Evolutionary conservation across 176 grass and related monocot genomes (phyloP).

Genomic region (Oryza officinalis): DNA sequence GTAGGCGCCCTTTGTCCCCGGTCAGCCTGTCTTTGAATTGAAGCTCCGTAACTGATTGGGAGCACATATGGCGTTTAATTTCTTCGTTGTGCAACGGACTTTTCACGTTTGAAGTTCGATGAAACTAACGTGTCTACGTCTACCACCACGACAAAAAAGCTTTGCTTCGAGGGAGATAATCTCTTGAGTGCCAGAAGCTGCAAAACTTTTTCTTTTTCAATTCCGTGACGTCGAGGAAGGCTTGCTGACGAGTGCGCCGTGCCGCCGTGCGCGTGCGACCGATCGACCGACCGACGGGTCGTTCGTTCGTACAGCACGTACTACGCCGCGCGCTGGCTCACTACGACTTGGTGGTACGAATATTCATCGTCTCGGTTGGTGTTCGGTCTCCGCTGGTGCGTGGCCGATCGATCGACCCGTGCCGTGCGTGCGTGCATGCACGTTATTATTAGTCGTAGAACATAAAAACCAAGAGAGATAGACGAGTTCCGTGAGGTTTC

Average conservation of each 20-base stretch:
- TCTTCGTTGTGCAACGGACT: neutral
- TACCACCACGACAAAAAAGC: neutral
- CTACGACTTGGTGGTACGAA: neutral
- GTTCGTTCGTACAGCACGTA: neutral
- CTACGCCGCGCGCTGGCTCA: neutral
- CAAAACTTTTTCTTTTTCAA: neutral
- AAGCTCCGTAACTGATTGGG: neutral
- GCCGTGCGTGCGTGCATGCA: neutral
- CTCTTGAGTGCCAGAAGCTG: neutral
- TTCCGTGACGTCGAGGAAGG: neutral
- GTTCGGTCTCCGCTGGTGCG: neutral
- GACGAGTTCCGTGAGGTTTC: neutral
- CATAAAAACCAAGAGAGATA: neutral
- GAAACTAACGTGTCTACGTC: neutral
- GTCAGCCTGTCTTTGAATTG: neutral
- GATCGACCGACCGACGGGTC: neutral
- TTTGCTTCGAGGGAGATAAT: neutral
- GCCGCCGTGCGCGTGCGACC: neutral
- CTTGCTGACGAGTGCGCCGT: neutral
- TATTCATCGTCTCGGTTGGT: neutral
- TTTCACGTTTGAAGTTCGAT: neutral
- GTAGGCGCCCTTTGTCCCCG: neutral
- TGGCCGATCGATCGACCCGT: neutral
- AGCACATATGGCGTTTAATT: neutral
- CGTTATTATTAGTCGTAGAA: neutral